These are phyloP conservation scores for Dactylellina cionopaga DNA, from an alignment of 2,329 filamentous ascomycete genomes.

Conservation along the genomic window DNA sequence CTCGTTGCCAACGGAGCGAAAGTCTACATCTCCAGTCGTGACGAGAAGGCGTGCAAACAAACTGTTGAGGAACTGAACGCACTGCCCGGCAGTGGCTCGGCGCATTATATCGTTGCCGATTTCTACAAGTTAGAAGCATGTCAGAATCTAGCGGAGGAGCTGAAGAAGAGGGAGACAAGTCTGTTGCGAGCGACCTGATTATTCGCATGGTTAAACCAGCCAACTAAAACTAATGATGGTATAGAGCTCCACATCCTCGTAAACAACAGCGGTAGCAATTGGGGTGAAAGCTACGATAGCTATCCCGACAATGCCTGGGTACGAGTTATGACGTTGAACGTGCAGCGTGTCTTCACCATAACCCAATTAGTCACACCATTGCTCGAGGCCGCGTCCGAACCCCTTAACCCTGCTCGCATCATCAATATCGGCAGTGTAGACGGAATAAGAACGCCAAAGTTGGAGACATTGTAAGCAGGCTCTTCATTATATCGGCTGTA, in stretches of 20 bases:
- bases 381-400: constrained; percentile 66
- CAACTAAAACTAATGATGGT: not conserved
- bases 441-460: constrained; percentile 69
- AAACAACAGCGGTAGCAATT: constrained; percentile 74
- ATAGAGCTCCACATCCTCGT: constrained; percentile 70
- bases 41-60: constrained; percentile 70
- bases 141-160: constrained; percentile 68
- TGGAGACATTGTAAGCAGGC: constrained; percentile 66
- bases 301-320: constrained; percentile 68
- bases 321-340: constrained; percentile 69
- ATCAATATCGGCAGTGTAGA: constrained; percentile 75
- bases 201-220: not conserved
- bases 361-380: constrained; percentile 72
- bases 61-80: constrained; percentile 69
- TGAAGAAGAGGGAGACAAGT: constrained; percentile 66
- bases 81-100: constrained; percentile 65
- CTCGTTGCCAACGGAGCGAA: constrained; percentile 73
- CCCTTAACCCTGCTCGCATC: constrained; percentile 66
- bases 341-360: constrained; percentile 74
- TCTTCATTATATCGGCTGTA: constrained; percentile 55
- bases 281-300: constrained; percentile 70
- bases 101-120: constrained; percentile 71
- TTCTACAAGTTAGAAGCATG: constrained; percentile 72
- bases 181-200: constrained; percentile 51
- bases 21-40: constrained; percentile 76